These are phyloP conservation scores for Berkeleyomyces rouxiae DNA, from an alignment of 2,329 filamentous ascomycete species.

Conservation along the genomic window DNA sequence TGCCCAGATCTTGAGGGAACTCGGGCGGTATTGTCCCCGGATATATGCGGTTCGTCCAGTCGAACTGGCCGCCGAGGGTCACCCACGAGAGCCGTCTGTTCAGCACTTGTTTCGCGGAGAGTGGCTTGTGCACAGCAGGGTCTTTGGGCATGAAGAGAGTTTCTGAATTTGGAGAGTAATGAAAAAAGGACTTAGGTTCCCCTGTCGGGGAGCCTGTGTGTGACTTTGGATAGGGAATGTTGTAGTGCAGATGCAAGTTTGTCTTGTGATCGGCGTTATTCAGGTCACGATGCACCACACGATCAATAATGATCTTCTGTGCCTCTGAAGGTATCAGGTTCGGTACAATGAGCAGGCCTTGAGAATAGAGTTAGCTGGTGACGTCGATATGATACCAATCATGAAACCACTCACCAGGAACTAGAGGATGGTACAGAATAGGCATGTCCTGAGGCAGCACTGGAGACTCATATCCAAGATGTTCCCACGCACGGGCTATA, in stretches of 20 bases:
- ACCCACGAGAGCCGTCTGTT: slow-evolving; percentile 79
- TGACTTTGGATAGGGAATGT: slow-evolving; percentile 40
- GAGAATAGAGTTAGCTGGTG: background rate
- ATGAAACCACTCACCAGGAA: slow-evolving; percentile 43
- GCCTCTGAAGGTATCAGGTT: slow-evolving; percentile 51
- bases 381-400: background rate
- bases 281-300: slow-evolving; percentile 62
- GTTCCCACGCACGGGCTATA: slow-evolving; percentile 28
- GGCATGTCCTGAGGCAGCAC: slow-evolving; percentile 25
- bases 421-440: slow-evolving; percentile 45
- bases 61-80: slow-evolving; percentile 87
- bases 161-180: slow-evolving; percentile 30
- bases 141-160: slow-evolving; percentile 52
- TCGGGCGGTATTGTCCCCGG: slow-evolving; percentile 47
- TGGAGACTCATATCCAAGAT: slow-evolving; percentile 23
- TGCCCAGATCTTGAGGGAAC: slow-evolving; percentile 59
- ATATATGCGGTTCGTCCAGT: slow-evolving; percentile 82
- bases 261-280: slow-evolving; percentile 60
- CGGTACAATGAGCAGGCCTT: slow-evolving; percentile 68
- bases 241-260: slow-evolving; percentile 76
- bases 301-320: slow-evolving; percentile 54
- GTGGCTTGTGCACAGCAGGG: slow-evolving; percentile 53
- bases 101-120: slow-evolving; percentile 54
- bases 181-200: slow-evolving; percentile 34
- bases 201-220: slow-evolving; percentile 15